These are phyloP conservation scores for Fagus crenata DNA, from an alignment of 306 rosid genomes.

Conservation along the genomic window DNA sequence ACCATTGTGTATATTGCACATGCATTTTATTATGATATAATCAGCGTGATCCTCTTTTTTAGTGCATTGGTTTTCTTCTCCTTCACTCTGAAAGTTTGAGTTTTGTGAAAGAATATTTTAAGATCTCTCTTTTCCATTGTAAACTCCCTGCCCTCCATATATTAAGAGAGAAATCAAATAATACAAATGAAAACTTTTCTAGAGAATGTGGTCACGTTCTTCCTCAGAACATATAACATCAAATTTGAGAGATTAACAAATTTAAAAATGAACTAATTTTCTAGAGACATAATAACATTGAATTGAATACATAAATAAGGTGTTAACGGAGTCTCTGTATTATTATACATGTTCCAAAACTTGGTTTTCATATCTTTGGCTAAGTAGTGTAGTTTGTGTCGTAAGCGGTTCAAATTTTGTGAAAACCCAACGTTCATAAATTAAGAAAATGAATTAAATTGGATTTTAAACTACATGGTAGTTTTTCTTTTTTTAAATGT, in stretches of 20 bases:
- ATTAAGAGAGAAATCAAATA: not conserved
- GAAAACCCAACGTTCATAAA: not conserved
- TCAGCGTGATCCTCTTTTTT: not conserved
- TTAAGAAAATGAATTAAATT: not conserved
- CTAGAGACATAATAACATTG: not conserved
- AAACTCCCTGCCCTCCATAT: not conserved
- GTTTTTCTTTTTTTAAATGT: not conserved
- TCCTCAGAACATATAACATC: too few relatives aligned
- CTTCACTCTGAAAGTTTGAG: not conserved
- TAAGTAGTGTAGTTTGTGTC: not conserved
- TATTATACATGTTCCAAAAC: not conserved
- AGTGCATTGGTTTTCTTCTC: not conserved
- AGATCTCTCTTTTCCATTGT: not conserved
- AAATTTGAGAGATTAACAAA: not conserved
- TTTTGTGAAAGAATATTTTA: not conserved
- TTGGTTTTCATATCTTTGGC: not conserved
- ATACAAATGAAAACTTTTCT: not conserved
- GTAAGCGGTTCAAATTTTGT: not conserved
- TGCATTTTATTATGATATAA: not conserved
- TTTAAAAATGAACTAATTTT: not conserved
- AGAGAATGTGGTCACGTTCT: not conserved
- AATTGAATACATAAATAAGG: not conserved
- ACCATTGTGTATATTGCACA: not conserved
- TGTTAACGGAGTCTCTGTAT: not conserved
- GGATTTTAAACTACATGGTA: not conserved